Base-by-base conservation (phyloP, 1,284 basidiomycete species). In the Heterobasidion irregulare region DNA sequence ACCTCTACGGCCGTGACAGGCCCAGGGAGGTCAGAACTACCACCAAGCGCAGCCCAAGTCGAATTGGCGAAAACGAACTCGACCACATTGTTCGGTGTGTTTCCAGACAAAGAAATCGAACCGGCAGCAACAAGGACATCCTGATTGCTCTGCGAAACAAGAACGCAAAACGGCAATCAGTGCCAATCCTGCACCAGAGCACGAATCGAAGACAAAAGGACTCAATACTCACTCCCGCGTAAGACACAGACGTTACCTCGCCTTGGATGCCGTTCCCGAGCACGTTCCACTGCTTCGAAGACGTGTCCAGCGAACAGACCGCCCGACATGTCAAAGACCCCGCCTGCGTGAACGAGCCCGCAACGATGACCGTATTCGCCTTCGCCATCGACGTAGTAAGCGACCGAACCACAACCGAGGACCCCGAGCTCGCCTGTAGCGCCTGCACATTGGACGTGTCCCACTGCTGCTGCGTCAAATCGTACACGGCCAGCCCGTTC, bases 1-100 rank as follows among this genome's bases (percentile, higher is more conserved):
- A 95, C 86, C 55, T 87, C 88, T 53, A 98, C 69, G 12, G 96
- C 93, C 8, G 92, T 89, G 0, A 94, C 91, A 1, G 94, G 92
- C 2, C 96, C 96, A 47, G 94, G 92, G 13, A 97, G 75, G 51
- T 82, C 76, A 12, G 71, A 71, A 10, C 78, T 71, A 46, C 72
- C 68, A 9, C 92, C 94, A 19, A 98, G 70, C 6, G 82, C 67
- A n/a, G 75, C 73, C 92, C 95, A 97, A 0, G 82, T 83, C 4
- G 71, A 65, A 61, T 89, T 89, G 53, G 77, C 64, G 64, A 93
- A 86, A 60, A 75, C 76, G 69, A 82, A 96, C 56, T 78, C 75
- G 1, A 82, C 88, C 48, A 94, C 84, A 63, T 87, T 87, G 26
- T 87, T 80, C 6, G 80, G 6, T 7, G 35, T 73, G 57, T 97